Conservation (phyloP, 345 rosid genomes). For the Aquilaria malaccensis region DNA sequence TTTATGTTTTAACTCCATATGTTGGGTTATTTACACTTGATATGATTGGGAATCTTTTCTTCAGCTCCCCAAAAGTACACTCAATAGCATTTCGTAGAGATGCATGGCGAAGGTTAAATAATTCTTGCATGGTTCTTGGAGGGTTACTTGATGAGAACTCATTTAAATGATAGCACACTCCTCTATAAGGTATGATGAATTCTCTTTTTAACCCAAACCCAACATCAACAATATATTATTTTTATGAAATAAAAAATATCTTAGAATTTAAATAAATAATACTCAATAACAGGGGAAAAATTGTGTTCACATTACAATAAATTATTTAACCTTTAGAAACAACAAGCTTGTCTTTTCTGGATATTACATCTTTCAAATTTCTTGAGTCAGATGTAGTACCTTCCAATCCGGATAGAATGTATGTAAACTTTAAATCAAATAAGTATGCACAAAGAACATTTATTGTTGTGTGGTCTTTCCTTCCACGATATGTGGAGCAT, state of each 20-base stretch:
- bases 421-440: no score
- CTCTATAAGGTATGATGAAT: background rate
- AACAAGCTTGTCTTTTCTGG: background rate
- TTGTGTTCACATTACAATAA: background rate
- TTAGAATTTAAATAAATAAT: no score
- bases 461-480: no score
- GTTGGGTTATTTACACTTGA: background rate
- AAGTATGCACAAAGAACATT: no score
- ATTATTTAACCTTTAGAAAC: conserved; percentile 5
- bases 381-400: no score
- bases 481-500: no score
- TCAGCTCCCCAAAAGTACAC: conserved; percentile 7
- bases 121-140: background rate
- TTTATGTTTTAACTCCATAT: no score
- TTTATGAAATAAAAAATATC: no score
- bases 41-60: background rate
- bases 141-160: no score
- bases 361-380: background rate
- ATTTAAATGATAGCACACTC: no score
- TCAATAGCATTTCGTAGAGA: conserved; percentile 3
- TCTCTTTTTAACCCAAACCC: conserved; percentile 8
- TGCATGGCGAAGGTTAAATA: conserved; percentile 10
- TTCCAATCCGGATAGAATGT: no score
- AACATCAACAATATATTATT: background rate
- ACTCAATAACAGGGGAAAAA: no score